Evolutionary conservation across 345 rosid genomes (phyloP).

Genomic region (Bretschneidera sinensis): DNA sequence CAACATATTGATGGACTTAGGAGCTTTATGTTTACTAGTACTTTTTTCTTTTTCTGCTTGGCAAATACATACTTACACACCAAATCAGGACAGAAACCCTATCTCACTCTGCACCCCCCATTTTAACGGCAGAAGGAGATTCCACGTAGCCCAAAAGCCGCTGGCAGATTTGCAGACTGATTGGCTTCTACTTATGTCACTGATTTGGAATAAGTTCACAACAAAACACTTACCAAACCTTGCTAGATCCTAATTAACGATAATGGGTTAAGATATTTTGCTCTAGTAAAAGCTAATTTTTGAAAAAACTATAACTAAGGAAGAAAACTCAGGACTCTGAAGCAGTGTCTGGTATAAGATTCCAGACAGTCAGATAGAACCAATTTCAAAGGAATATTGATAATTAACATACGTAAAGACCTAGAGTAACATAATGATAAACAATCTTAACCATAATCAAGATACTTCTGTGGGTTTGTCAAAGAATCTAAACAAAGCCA

Average conservation of each 20-base stretch:
- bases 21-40: not conserved
- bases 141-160: not conserved
- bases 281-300: not conserved
- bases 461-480: not conserved
- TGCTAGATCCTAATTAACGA: not conserved
- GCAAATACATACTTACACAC: not conserved
- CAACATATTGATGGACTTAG: not conserved
- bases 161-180: not conserved
- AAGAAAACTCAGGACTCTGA: not conserved
- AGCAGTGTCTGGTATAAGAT: no score
- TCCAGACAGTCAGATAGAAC: not conserved
- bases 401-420: not conserved
- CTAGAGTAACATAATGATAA: not conserved
- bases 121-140: not conserved
- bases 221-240: not conserved
- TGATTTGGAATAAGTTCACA: not conserved
- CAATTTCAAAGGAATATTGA: not conserved
- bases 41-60: not conserved
- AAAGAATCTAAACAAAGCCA: conserved; percentile 13
- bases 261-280: no score
- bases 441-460: not conserved
- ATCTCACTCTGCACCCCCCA: not conserved
- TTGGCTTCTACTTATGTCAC: not conserved
- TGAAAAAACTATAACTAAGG: no score
- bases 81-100: not conserved